Evolutionary conservation across 2,329 filamentous ascomycete species (phyloP).

Genomic region (Aphanoascus verrucosus): DNA sequence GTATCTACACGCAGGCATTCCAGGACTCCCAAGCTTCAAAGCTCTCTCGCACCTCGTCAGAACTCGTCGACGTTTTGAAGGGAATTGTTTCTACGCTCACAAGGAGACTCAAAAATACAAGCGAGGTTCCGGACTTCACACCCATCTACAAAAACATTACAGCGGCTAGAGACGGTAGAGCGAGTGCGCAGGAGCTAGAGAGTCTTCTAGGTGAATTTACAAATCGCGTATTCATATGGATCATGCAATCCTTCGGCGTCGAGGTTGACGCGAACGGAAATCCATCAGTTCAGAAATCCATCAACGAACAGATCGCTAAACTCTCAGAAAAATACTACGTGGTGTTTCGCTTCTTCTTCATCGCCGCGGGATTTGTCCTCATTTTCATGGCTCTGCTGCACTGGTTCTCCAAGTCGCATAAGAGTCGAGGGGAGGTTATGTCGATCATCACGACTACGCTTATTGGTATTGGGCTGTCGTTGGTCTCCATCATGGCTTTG

Average conservation of each 20-base stretch:
- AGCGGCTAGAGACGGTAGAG: not conserved
- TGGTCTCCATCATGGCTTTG: constrained; percentile 10
- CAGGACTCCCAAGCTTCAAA: not conserved
- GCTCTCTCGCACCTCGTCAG: not conserved
- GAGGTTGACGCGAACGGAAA: not conserved
- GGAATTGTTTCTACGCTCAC: constrained; percentile 2
- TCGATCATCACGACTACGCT: constrained; percentile 12
- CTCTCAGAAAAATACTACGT: constrained; percentile 24
- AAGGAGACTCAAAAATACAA: constrained; percentile 2
- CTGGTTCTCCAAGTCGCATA: constrained; percentile 20
- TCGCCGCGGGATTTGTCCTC: constrained; percentile 29
- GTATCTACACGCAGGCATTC: constrained; percentile 13
- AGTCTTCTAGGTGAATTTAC: constrained; percentile 4
- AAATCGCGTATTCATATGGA: constrained; percentile 7
- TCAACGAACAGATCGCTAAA: constrained; percentile 4
- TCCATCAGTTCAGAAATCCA: not conserved
- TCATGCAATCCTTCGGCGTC: constrained; percentile 14
- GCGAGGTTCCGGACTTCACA: constrained; percentile 11
- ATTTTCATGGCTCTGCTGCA: constrained; percentile 25
- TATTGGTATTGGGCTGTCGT: constrained; percentile 11
- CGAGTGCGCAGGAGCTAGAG: not conserved
- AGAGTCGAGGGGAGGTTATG: constrained; percentile 16
- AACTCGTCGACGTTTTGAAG: constrained; percentile 7
- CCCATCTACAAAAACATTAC: constrained; percentile 11
- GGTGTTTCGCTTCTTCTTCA: constrained; percentile 29